Conservation (phyloP, 108 stramenopile genomes). For the Stephanodiscus triporus region DNA sequence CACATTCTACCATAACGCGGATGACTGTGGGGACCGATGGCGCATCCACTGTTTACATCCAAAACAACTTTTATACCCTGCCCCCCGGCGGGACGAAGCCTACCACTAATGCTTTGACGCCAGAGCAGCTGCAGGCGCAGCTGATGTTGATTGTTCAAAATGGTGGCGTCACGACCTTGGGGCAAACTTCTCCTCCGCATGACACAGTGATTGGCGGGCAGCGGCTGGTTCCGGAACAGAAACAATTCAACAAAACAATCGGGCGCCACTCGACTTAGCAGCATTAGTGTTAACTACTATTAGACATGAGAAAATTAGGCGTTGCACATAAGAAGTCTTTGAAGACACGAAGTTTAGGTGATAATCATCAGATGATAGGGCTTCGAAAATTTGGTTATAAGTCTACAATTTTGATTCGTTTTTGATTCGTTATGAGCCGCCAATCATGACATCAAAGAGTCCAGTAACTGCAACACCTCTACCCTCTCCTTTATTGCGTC, state of each 20-base stretch:
- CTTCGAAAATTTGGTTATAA: too few relatives aligned
- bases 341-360: too few relatives aligned
- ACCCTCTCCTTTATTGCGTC: too few relatives aligned
- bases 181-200: background rate
- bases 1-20: slow-evolving; percentile 44
- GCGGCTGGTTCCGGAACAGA: background rate
- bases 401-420: too few relatives aligned
- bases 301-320: too few relatives aligned
- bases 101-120: background rate
- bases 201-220: background rate
- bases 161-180: background rate
- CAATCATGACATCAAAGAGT: too few relatives aligned
- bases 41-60: slow-evolving; percentile 24
- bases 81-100: slow-evolving; percentile 28
- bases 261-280: background rate
- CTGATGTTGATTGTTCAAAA: background rate
- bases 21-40: slow-evolving; percentile 25
- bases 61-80: slow-evolving; percentile 44
- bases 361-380: background rate
- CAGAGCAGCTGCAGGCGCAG: slow-evolving; percentile 1
- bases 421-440: too few relatives aligned
- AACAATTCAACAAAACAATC: background rate
- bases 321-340: too few relatives aligned
- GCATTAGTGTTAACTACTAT: background rate
- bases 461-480: too few relatives aligned